Percentiles rank a stretch among this genome's conserved stretches.
phyloP scores from a whole-genome alignment of 192 early-diverging fungal genomes.

The Chytriomyces sp. region DNA sequence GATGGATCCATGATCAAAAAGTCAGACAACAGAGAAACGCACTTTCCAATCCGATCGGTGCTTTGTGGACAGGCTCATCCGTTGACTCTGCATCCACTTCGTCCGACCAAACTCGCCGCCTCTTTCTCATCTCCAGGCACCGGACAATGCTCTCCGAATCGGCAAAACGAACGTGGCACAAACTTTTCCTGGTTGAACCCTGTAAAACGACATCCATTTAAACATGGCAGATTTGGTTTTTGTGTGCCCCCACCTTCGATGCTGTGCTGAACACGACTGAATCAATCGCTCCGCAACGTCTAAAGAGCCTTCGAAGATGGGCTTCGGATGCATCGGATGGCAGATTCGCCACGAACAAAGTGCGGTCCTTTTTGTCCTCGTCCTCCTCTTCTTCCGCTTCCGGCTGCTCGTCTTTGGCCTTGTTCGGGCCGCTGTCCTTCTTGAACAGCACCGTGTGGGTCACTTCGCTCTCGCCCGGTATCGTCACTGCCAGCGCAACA shows the following conservation, averaged over 20 bases:
- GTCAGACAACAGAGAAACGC: background rate
- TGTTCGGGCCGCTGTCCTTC: too few species aligned
- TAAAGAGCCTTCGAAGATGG: conserved; percentile 51
- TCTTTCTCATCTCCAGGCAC: conserved; percentile 65
- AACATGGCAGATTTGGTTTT: background rate
- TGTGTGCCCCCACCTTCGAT: background rate
- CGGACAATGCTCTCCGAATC: conserved; percentile 63
- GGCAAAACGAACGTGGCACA: conserved; percentile 58
- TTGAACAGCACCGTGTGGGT: too few species aligned
- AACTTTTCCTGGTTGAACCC: conserved; percentile 5
- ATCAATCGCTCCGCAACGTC: conserved; percentile 50
- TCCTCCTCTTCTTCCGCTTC: conserved; percentile 14
- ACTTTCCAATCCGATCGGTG: conserved; percentile 22
- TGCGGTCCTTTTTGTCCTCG: conserved; percentile 8
- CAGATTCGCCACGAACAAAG: conserved; percentile 50
- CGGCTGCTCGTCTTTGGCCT: background rate
- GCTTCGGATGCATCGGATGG: conserved; percentile 45
- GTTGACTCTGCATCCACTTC: conserved; percentile 40
- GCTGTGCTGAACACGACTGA: conserved; percentile 24
- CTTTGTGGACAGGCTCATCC: background rate
- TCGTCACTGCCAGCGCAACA: too few species aligned
- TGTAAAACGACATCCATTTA: background rate
- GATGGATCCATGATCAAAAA: background rate
- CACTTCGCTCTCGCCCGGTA: too few species aligned
- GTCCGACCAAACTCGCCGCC: conserved; percentile 66